These are phyloP conservation scores for Cicer cuneatum DNA, from an alignment of 306 rosid species.

Conservation along the genomic window DNA sequence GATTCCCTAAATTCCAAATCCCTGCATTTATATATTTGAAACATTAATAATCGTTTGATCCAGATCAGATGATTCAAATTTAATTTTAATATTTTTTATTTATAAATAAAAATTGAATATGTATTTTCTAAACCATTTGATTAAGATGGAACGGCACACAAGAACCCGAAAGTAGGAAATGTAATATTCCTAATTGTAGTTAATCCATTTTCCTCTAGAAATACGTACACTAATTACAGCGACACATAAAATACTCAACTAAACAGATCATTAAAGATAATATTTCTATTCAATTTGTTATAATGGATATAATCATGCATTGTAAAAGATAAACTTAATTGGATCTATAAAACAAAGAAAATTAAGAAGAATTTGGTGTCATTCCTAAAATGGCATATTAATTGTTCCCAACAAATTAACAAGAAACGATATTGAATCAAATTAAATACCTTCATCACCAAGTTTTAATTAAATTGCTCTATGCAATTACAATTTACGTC, in stretches of 20 bases:
- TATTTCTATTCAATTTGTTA: background rate
- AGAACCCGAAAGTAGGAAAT: no score
- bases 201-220: background rate
- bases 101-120: no score
- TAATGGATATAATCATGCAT: background rate
- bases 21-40: no score
- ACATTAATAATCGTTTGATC: no score
- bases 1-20: no score
- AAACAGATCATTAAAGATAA: background rate
- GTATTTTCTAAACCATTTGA: no score
- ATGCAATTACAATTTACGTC: background rate
- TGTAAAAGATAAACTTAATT: background rate
- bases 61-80: no score
- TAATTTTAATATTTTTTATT: no score
- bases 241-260: background rate
- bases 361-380: background rate
- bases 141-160: no score
- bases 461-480: background rate
- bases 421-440: background rate
- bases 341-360: background rate
- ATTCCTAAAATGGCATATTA: background rate
- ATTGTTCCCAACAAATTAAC: no score
- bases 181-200: no score
- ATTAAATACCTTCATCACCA: background rate
- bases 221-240: background rate